These are phyloP conservation scores for Hymenoscyphus albidus DNA, from an alignment of 2,329 filamentous ascomycete species.

Conservation along the genomic window DNA sequence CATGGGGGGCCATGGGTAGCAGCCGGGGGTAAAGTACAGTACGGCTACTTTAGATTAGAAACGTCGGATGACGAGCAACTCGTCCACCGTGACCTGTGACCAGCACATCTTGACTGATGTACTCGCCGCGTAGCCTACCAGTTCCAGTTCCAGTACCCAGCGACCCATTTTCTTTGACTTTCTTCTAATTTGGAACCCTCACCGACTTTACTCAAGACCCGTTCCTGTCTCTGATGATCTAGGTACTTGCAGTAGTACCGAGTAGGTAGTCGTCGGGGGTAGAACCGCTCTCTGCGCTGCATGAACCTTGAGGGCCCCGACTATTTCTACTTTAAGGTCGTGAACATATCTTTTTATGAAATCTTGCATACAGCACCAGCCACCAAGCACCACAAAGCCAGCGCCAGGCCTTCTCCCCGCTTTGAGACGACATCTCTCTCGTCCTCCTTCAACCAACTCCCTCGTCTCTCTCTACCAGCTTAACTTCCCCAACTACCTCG, in stretches of 20 bases:
- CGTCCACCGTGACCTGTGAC: background rate
- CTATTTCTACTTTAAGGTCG: background rate
- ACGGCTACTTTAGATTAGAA: no score
- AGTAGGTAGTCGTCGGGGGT: no score
- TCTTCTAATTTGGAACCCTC: background rate
- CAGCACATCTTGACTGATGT: background rate
- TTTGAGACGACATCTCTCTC: slow-evolving; percentile 17
- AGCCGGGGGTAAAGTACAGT: no score
- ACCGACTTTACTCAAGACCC: slow-evolving; percentile 7
- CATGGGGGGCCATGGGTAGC: no score
- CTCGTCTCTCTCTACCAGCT: slow-evolving; percentile 10
- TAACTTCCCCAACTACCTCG: slow-evolving; percentile 14
- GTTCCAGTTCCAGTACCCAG: background rate
- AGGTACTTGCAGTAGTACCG: no score
- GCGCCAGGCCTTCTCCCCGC: slow-evolving; percentile 20
- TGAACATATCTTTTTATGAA: slow-evolving; percentile 17
- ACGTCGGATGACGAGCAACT: background rate
- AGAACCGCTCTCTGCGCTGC: background rate
- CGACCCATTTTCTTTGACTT: background rate
- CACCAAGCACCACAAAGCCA: slow-evolving; percentile 12
- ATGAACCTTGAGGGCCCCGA: background rate
- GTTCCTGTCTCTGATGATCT: no score
- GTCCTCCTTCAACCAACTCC: slow-evolving; percentile 5
- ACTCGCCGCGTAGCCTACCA: no score
- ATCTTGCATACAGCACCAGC: slow-evolving; percentile 18